phyloP scores from a whole-genome alignment of 78 protist genomes.

The Anaeramoeba flamelloides region DNA sequence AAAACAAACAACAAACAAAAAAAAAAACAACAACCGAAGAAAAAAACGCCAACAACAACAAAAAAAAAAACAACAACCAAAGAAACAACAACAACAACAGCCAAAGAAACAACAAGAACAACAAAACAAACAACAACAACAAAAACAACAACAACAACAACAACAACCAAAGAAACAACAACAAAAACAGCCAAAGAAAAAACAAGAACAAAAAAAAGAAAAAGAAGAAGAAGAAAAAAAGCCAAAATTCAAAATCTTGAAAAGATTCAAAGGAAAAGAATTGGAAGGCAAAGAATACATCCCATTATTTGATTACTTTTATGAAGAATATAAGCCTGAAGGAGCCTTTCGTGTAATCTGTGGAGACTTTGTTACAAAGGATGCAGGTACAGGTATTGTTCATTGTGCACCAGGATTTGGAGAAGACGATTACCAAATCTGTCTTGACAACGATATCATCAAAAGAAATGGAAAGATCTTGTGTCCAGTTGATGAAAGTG shows the following conservation, averaged over 20 bases:
- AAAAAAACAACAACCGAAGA: too few relatives aligned
- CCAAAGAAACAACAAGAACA: too few relatives aligned
- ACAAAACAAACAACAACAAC: too few relatives aligned
- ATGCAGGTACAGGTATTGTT: constrained; percentile 92
- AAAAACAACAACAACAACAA: too few relatives aligned
- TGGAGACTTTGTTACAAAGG: constrained; percentile 80
- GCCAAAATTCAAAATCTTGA: not conserved
- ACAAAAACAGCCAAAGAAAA: too few relatives aligned
- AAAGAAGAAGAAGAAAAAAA: not conserved
- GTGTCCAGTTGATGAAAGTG: constrained; percentile 91
- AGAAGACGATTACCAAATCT: constrained; percentile 96
- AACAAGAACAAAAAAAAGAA: too few relatives aligned
- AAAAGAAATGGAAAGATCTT: constrained; percentile 35
- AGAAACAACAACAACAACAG: too few relatives aligned
- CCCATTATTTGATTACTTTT: constrained; percentile 83
- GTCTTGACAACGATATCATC: constrained; percentile 58
- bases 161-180: too few relatives aligned
- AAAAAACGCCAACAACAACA: too few relatives aligned
- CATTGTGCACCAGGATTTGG: constrained; percentile 98
- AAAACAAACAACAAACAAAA: too few relatives aligned
- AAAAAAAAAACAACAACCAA: too few relatives aligned
- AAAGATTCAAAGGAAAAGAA: constrained; percentile 28
- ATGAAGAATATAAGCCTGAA: constrained; percentile 1
- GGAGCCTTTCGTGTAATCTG: constrained; percentile 62
- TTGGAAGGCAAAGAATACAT: constrained; percentile 70